Base-by-base conservation (phyloP, 495 filamentous ascomycete genomes). In the Pyrenopolyporus hunteri region DNA sequence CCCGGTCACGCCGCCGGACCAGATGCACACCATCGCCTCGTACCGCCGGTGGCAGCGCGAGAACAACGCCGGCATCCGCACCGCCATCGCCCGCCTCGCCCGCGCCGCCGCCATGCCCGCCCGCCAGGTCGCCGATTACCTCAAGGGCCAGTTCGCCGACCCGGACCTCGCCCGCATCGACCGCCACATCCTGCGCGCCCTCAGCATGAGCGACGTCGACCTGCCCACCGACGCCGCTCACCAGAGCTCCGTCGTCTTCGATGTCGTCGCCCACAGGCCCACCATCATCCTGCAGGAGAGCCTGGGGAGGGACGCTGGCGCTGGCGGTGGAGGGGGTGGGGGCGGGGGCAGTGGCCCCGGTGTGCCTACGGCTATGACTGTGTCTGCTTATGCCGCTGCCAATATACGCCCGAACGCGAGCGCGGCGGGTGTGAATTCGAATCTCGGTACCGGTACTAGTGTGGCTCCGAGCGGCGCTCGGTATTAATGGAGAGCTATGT, bases 11-110 rank as follows among this genome's bases (percentile, higher is more conserved):
- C 47, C 56, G 6, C 55, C 65, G 13, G 68, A 68, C 10, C 49
- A 64, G 37, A 70, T 70, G 68, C 65, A 70, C 40, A 68, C 57
- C 23, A 40, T 70, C 10, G 68, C 68, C 3, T 66, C 64, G 29
- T 70, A 70, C 33, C 65, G 68, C 6, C 65, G 68, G 6, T 70
- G 68, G 68, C 68, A 70, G 47, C 57, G 64, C 17, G 68, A 70
- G 16, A 70, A 70, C 28, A 68, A 64, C 20, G 68, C 68, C 36
- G 68, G 68, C n/a, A 63, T 70, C 31, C 49, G 68, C 4, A 17
- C 36, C 16, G 65, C 65, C 10, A 66, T 70, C 31, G 50, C 46
- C 2, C 40, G 65, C 1, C 62, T 70, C 5, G 47, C 58, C 0
- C 45, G 62, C 10, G 68, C 62, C 9, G 68, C 68, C 8, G 61